phyloP scores from a whole-genome alignment of 306 rosid genomes.

The Prunus davidiana region DNA sequence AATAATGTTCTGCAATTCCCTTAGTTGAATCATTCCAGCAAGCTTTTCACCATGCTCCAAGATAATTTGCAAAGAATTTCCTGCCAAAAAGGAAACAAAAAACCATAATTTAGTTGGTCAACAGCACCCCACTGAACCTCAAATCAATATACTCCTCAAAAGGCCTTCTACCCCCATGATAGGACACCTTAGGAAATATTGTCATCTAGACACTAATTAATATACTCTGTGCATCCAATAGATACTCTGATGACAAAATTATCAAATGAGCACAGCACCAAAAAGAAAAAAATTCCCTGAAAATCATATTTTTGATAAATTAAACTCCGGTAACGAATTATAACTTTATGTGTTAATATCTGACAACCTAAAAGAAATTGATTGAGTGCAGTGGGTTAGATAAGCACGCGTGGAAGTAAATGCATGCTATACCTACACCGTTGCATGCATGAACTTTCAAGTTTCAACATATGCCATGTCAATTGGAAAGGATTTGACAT shows the following conservation, averaged over 20 bases:
- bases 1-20: slow-evolving; percentile 77
- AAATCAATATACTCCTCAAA: slow-evolving; percentile 2
- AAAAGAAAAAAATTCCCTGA: neutral
- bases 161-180: slow-evolving; percentile 7
- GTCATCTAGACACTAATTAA: slow-evolving; percentile 14
- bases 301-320: neutral
- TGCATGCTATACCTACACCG: neutral
- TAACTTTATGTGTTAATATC: neutral
- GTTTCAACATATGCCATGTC: slow-evolving; percentile 12
- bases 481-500: slow-evolving; percentile 13
- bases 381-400: slow-evolving; percentile 10
- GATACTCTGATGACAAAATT: slow-evolving; percentile 16
- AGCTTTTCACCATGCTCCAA: slow-evolving; percentile 98
- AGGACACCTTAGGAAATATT: neutral
- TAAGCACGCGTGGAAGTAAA: slow-evolving; percentile 19
- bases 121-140: slow-evolving; percentile 12
- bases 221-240: neutral
- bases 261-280: slow-evolving; percentile 1
- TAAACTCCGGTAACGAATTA: neutral
- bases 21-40: slow-evolving; percentile 84
- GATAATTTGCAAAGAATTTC: slow-evolving; percentile 73
- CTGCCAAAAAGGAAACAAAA: slow-evolving; percentile 37
- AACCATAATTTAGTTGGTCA: slow-evolving; percentile 24
- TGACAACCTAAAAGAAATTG: neutral
- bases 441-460: slow-evolving; percentile 10